phyloP scores from a whole-genome alignment of 345 rosid species.

The Eucalyptus tenuipes region DNA sequence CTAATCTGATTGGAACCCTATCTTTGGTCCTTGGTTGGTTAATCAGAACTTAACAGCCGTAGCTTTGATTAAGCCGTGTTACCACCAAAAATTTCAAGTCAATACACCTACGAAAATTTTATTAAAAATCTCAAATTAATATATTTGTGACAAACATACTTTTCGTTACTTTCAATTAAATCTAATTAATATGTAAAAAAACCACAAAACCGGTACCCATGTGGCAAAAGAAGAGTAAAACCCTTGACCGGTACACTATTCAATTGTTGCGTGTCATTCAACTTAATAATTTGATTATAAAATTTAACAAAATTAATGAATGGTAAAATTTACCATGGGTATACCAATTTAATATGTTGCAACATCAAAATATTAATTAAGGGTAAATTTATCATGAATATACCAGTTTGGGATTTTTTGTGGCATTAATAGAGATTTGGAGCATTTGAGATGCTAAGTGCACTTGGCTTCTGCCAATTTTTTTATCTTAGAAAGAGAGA shows the following conservation, averaged over 20 bases:
- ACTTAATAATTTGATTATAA: no score
- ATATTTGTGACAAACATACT: accelerated
- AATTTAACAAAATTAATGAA: no score
- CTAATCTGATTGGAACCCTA: background rate
- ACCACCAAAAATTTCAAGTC: background rate
- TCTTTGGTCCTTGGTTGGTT: accelerated
- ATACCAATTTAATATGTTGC: background rate
- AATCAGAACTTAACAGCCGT: background rate
- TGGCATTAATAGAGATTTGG: background rate
- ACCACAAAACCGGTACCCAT: accelerated
- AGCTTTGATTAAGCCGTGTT: background rate
- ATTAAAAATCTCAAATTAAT: no score
- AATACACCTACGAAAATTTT: no score
- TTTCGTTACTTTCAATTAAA: no score
- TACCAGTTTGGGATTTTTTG: accelerated
- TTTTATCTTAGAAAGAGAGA: background rate
- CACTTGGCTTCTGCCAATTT: background rate
- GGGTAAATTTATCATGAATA: no score
- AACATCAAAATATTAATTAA: no score
- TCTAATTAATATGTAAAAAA: no score
- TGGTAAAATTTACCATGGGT: accelerated
- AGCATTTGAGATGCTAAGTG: background rate
- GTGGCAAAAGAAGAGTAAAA: no score
- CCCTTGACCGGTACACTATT: accelerated
- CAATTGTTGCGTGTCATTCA: accelerated